phyloP scores from a whole-genome alignment of 78 protist genomes.

The Guillardia theta region DNA sequence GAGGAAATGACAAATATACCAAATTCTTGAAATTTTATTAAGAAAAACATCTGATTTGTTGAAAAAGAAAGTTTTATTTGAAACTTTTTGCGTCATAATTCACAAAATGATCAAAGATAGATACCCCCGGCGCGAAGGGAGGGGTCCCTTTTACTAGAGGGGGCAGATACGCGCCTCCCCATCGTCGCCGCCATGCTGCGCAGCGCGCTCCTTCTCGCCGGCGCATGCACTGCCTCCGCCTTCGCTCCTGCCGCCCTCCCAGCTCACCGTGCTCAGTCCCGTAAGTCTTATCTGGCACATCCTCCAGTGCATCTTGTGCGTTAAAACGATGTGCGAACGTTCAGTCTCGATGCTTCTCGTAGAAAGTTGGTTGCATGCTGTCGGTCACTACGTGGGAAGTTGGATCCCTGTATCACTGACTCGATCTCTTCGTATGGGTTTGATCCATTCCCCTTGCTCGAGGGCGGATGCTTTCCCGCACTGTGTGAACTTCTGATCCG shows the following conservation, averaged over 20 bases:
- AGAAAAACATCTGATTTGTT: too few relatives aligned
- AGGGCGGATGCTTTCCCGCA: background rate
- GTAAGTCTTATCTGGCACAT: background rate
- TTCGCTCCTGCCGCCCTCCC: slow-evolving; percentile 31
- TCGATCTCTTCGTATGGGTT: too few relatives aligned
- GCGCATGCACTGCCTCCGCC: background rate
- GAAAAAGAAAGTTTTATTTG: too few relatives aligned
- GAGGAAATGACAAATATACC: too few relatives aligned
- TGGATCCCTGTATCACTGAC: too few relatives aligned
- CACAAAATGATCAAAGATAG: too few relatives aligned
- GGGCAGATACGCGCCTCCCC: too few relatives aligned
- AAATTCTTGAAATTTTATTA: too few relatives aligned
- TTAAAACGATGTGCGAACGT: background rate
- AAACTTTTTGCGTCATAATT: too few relatives aligned
- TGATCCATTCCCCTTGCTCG: background rate
- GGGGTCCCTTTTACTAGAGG: too few relatives aligned
- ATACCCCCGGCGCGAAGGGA: too few relatives aligned
- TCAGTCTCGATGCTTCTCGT: background rate
- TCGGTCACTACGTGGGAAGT: background rate
- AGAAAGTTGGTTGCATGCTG: background rate
- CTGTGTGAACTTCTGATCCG: background rate
- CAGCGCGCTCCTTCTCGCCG: background rate
- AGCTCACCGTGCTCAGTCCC: background rate
- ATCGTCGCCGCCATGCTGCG: slow-evolving; percentile 32
- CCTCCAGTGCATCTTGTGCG: background rate